These are phyloP conservation scores for Fagopyrum homotropicum DNA, from an alignment of 148 eudicot species.

Conservation along the genomic window DNA sequence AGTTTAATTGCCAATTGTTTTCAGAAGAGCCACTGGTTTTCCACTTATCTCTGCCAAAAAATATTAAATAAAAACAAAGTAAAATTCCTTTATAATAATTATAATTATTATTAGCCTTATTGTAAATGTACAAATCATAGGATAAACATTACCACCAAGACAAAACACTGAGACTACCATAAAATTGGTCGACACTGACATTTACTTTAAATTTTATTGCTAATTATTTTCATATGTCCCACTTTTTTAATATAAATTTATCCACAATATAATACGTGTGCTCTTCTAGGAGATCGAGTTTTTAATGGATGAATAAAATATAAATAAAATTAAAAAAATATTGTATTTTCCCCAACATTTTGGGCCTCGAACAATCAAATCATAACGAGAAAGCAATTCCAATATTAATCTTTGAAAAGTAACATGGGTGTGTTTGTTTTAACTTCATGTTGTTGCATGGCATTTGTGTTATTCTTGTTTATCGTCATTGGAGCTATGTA, in stretches of 20 bases:
- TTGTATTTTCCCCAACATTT: background rate
- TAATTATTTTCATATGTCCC: background rate
- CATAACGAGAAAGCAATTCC: background rate
- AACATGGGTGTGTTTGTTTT: background rate
- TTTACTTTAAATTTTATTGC: background rate
- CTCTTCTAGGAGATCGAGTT: background rate
- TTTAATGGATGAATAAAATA: background rate
- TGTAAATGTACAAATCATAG: background rate
- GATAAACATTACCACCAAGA: background rate
- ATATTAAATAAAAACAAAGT: background rate
- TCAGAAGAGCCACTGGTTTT: background rate
- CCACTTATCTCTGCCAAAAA: background rate
- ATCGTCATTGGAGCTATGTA: no score
- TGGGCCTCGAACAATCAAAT: background rate
- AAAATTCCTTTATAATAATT: background rate
- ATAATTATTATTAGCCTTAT: background rate
- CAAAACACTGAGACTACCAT: background rate
- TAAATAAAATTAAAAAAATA: background rate
- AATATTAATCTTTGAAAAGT: background rate
- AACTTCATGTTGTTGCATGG: background rate
- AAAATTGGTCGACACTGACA: background rate
- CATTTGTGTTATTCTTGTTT: background rate
- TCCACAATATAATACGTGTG: background rate
- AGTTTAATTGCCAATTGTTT: slow-evolving; percentile 2
- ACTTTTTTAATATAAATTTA: background rate